phyloP scores from a whole-genome alignment of 345 rosid species.

The Camelina neglecta region DNA sequence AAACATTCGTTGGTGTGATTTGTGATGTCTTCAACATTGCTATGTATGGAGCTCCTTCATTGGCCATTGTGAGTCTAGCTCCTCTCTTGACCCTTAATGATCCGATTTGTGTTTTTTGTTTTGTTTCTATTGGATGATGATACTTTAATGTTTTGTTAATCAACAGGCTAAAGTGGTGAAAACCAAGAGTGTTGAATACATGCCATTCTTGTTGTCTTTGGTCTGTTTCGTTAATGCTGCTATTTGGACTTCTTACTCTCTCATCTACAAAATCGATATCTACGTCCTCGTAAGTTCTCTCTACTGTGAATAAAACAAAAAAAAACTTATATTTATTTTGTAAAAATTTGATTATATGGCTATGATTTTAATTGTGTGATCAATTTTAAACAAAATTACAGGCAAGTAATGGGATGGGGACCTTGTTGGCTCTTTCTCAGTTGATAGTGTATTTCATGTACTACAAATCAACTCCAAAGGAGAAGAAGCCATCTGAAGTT shows the following conservation, averaged over 20 bases:
- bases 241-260: conserved; percentile 51
- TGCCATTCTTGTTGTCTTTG: conserved; percentile 60
- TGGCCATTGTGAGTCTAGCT: conserved; percentile 46
- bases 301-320: too few relatives aligned
- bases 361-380: neutral
- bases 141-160: neutral
- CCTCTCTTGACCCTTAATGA: neutral
- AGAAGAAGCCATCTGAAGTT: conserved; percentile 48
- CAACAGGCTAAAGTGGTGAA: conserved; percentile 45
- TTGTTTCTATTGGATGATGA: neutral
- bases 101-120: neutral
- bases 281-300: conserved; percentile 49
- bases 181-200: conserved; percentile 61
- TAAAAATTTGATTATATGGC: neutral
- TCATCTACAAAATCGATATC: conserved; percentile 49
- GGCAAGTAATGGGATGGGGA: conserved; percentile 69
- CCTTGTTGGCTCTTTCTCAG: conserved; percentile 47
- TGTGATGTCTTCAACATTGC: conserved; percentile 52
- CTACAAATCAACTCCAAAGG: conserved; percentile 44
- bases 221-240: conserved; percentile 47
- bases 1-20: conserved; percentile 54
- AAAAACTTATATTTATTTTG: too few relatives aligned
- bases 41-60: conserved; percentile 62
- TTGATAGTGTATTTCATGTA: conserved; percentile 50
- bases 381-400: conserved; percentile 10